Conservation (phyloP, 768 basidiomycete species). For the Mrakia gelida region DNA sequence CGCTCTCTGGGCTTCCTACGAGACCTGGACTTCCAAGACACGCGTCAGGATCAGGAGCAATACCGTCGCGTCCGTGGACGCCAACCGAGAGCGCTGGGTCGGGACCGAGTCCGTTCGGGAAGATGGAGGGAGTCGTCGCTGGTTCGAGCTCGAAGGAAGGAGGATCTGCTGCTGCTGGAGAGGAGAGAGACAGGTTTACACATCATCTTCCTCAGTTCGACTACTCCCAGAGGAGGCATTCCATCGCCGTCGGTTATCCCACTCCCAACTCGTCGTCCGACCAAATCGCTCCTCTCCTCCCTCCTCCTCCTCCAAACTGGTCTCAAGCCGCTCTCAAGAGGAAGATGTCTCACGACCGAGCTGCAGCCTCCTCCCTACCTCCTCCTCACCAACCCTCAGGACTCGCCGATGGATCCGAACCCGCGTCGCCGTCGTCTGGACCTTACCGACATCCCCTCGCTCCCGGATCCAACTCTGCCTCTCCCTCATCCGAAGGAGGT, state of each 20-base stretch:
- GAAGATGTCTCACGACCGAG: constrained; percentile 64
- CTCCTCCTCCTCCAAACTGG: constrained; percentile 5
- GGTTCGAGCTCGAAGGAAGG: neutral
- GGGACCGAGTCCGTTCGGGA: neutral
- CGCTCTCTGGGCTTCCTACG: neutral
- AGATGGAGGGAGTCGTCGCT: neutral
- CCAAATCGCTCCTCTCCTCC: neutral
- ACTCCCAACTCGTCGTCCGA: constrained; percentile 8
- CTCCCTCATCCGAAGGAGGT: constrained; percentile 16
- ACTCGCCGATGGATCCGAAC: neutral
- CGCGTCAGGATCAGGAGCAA: constrained; percentile 12
- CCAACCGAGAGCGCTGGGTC: neutral
- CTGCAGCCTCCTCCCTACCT: constrained; percentile 10
- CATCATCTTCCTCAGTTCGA: constrained; percentile 57
- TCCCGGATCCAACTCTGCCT: constrained; percentile 10
- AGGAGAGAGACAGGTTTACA: constrained; percentile 29
- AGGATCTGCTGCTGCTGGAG: neutral
- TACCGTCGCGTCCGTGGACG: constrained; percentile 7
- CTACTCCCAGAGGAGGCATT: constrained; percentile 67
- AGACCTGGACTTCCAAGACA: neutral
- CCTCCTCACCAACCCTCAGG: neutral
- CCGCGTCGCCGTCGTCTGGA: constrained; percentile 13
- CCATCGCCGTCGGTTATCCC: constrained; percentile 57
- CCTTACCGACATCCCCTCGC: neutral
- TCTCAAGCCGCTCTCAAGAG: constrained; percentile 51